Conservation (phyloP, 345 rosid species). For the Citropsis articulata region DNA sequence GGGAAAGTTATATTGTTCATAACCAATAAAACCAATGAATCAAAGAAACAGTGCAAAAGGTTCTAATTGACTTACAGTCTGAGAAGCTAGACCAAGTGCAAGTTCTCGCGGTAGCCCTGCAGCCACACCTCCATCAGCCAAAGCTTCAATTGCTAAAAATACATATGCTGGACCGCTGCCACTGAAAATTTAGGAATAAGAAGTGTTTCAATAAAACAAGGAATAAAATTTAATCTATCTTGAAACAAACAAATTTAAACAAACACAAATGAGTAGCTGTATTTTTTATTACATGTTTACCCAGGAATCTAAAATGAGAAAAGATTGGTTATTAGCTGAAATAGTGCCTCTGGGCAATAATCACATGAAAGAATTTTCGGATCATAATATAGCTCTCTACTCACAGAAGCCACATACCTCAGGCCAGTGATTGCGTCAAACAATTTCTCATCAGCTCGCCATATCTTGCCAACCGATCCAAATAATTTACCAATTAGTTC, state of each 20-base stretch:
- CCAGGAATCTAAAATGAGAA: not conserved
- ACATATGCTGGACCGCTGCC: constrained; percentile 96
- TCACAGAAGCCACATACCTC: constrained; percentile 44
- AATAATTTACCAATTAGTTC: constrained; percentile 65
- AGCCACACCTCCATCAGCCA: constrained; percentile 97
- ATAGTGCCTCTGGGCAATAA: not conserved
- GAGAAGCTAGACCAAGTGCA: constrained; percentile 78
- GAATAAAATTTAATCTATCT: not conserved
- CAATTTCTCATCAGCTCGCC: constrained; percentile 80
- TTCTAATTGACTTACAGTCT: constrained; percentile 51
- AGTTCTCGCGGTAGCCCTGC: constrained; percentile 95
- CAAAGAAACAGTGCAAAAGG: not conserved
- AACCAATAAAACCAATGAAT: not conserved
- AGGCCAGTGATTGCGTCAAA: constrained; percentile 93
- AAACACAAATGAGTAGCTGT: not conserved
- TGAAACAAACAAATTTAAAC: not conserved
- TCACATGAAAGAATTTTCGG: not conserved
- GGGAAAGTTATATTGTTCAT: not conserved
- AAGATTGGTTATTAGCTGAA: not conserved
- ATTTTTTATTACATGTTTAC: not conserved
- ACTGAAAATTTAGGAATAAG: constrained; percentile 37
- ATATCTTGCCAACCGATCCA: constrained; percentile 78
- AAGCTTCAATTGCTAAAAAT: constrained; percentile 86
- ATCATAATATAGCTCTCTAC: not conserved
- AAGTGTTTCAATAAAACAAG: not conserved